phyloP scores from a whole-genome alignment of 345 rosid species.

The Ailanthus altissimus region DNA sequence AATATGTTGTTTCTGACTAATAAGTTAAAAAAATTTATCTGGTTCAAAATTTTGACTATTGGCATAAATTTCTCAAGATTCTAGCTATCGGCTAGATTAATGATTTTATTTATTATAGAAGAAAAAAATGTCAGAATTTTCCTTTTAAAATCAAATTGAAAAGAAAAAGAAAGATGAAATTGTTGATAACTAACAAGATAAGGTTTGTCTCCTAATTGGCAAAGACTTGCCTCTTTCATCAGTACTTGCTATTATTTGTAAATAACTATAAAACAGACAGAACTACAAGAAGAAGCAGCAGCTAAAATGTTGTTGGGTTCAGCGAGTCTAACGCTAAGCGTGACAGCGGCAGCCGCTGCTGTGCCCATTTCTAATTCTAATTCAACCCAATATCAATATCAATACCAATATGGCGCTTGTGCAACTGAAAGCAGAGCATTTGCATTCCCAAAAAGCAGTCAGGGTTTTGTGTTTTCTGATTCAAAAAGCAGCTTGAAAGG shows the following conservation, averaged over 20 bases:
- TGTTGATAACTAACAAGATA: conserved; percentile 10
- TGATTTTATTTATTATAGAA: no score
- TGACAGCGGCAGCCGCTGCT: background rate
- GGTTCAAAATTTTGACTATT: no score
- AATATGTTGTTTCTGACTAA: no score
- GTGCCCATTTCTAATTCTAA: conserved; percentile 3
- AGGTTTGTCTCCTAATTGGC: conserved; percentile 9
- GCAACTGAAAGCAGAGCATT: background rate
- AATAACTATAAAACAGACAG: background rate
- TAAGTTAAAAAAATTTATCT: no score
- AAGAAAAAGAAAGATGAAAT: background rate
- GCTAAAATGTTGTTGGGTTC: conserved; percentile 15
- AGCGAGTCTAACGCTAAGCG: conserved; percentile 3
- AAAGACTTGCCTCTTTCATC: no score
- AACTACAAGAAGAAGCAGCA: background rate
- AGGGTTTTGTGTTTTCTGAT: background rate
- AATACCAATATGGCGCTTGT: background rate
- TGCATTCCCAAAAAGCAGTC: background rate
- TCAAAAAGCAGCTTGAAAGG: background rate
- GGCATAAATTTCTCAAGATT: no score
- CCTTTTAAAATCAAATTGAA: background rate
- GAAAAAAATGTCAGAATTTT: background rate
- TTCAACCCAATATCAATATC: no score
- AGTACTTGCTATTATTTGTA: no score
- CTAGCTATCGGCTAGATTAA: no score